Evolutionary conservation across 1,139 yeast genomes (phyloP).

Genomic region (Nakaseomyces nivariensis): DNA sequence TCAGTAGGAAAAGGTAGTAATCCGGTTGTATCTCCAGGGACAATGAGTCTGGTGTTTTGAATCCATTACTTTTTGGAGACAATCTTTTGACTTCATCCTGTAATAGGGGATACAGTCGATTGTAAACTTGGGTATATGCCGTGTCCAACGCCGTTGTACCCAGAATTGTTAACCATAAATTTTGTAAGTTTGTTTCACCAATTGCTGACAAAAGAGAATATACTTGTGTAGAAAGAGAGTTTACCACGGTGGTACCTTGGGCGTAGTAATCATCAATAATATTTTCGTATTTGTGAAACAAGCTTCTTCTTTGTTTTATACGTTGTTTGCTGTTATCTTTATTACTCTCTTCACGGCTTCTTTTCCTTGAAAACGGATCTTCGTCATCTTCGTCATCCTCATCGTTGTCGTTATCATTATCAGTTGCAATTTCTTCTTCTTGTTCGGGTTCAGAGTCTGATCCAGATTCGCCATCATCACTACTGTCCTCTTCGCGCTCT

Average conservation of each 20-base stretch:
- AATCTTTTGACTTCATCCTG: slow-evolving; percentile 79
- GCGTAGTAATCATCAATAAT: slow-evolving; percentile 60
- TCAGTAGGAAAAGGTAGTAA: slow-evolving; percentile 71
- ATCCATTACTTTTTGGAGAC: slow-evolving; percentile 30
- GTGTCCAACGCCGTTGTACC: slow-evolving; percentile 80
- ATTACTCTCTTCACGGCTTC: slow-evolving; percentile 9
- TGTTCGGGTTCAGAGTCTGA: slow-evolving; percentile 10
- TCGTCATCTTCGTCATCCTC: slow-evolving; percentile 32
- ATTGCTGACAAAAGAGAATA: slow-evolving; percentile 72
- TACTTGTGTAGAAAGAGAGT: slow-evolving; percentile 69
- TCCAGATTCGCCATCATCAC: slow-evolving; percentile 30
- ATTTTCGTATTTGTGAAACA: slow-evolving; percentile 40
- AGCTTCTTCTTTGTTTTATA: slow-evolving; percentile 30
- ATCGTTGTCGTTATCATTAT: slow-evolving; percentile 24
- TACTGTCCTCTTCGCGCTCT: slow-evolving; percentile 38
- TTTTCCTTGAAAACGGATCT: slow-evolving; percentile 17
- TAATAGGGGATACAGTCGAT: slow-evolving; percentile 59
- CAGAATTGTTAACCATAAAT: slow-evolving; percentile 78
- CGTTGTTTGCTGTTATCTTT: slow-evolving; percentile 24
- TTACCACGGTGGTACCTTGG: slow-evolving; percentile 70
- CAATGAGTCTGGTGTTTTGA: slow-evolving; percentile 45
- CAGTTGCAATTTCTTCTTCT: slow-evolving; percentile 27
- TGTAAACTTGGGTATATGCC: slow-evolving; percentile 68
- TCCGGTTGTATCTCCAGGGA: slow-evolving; percentile 67
- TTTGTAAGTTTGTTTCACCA: slow-evolving; percentile 64